Percentiles rank a stretch among this genome's conserved stretches.
These are phyloP conservation scores for Scheffersomyces cryptocercus DNA, from an alignment of 1,139 yeast species.

Conservation along the genomic window DNA sequence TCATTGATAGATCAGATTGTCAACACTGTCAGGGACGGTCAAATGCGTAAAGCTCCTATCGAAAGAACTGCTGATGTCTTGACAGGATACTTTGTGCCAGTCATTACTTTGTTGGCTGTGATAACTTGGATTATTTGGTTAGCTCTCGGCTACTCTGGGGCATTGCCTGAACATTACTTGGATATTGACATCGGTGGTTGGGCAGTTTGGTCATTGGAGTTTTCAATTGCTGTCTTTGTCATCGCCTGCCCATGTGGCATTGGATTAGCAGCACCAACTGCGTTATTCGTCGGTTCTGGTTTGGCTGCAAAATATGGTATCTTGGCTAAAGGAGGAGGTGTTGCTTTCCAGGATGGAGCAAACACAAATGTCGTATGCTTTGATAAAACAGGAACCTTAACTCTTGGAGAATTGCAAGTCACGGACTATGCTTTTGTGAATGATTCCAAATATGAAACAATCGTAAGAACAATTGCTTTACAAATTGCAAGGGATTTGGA, in stretches of 20 bases:
- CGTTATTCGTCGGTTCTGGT: slow-evolving; percentile 48
- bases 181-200: slow-evolving; percentile 74
- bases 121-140: slow-evolving; percentile 73
- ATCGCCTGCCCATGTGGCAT: slow-evolving; percentile 53
- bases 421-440: slow-evolving; percentile 44
- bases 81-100: slow-evolving; percentile 74
- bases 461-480: slow-evolving; percentile 30
- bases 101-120: slow-evolving; percentile 60
- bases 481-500: slow-evolving; percentile 65
- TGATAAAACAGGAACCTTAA: slow-evolving; percentile 80
- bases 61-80: slow-evolving; percentile 70
- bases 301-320: slow-evolving; percentile 62
- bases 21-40: slow-evolving; percentile 72
- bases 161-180: slow-evolving; percentile 54
- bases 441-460: slow-evolving; percentile 11
- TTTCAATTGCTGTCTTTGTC: slow-evolving; percentile 77
- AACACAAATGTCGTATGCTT: slow-evolving; percentile 64
- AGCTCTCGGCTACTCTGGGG: slow-evolving; percentile 53
- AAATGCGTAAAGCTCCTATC: slow-evolving; percentile 70
- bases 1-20: slow-evolving; percentile 73
- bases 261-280: slow-evolving; percentile 52
- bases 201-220: slow-evolving; percentile 76
- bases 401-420: slow-evolving; percentile 62
- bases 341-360: slow-evolving; percentile 78
- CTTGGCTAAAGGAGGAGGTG: slow-evolving; percentile 78